phyloP scores from a whole-genome alignment of 2,329 filamentous ascomycete species.

The Apiospora phragmitis region DNA sequence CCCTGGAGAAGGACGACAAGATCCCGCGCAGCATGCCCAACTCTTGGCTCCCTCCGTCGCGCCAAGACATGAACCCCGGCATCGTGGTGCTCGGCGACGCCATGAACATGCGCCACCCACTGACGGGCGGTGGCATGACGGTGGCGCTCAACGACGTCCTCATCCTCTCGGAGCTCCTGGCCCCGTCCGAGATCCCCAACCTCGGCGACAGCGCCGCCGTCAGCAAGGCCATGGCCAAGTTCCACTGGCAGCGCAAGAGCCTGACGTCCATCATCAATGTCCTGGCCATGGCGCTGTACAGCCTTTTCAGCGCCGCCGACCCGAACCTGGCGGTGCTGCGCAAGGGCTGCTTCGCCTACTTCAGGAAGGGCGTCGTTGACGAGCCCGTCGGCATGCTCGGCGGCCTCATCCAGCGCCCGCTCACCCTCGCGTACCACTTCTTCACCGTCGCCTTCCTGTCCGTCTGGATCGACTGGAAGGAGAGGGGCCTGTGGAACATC shows the following conservation, averaged over 20 bases:
- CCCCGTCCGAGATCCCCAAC: slow-evolving; percentile 65
- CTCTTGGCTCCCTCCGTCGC: slow-evolving; percentile 80
- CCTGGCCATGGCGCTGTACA: slow-evolving; percentile 91
- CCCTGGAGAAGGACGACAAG: slow-evolving; percentile 70
- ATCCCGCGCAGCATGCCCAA: slow-evolving; percentile 90
- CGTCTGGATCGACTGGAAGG: slow-evolving; percentile 67
- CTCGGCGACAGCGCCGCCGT: slow-evolving; percentile 70
- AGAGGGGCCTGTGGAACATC: slow-evolving; percentile 56
- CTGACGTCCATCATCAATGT: slow-evolving; percentile 92
- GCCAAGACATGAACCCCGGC: slow-evolving; percentile 68
- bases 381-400: slow-evolving; percentile 81
- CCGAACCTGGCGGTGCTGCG: slow-evolving; percentile 77
- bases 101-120: slow-evolving; percentile 98
- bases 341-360: slow-evolving; percentile 90
- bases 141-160: slow-evolving; percentile 93
- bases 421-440: slow-evolving; percentile 86
- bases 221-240: slow-evolving; percentile 65
- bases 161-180: slow-evolving; percentile 72
- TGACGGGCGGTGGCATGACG: slow-evolving; percentile 97
- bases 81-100: slow-evolving; percentile 88
- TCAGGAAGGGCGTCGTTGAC: slow-evolving; percentile 72
- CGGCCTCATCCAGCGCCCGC: slow-evolving; percentile 75
- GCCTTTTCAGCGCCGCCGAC: slow-evolving; percentile 85
- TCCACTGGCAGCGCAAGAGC: slow-evolving; percentile 87
- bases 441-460: slow-evolving; percentile 88